Conservation (phyloP, 1,139 yeast genomes). For the Yamadazyma atlantica region DNA sequence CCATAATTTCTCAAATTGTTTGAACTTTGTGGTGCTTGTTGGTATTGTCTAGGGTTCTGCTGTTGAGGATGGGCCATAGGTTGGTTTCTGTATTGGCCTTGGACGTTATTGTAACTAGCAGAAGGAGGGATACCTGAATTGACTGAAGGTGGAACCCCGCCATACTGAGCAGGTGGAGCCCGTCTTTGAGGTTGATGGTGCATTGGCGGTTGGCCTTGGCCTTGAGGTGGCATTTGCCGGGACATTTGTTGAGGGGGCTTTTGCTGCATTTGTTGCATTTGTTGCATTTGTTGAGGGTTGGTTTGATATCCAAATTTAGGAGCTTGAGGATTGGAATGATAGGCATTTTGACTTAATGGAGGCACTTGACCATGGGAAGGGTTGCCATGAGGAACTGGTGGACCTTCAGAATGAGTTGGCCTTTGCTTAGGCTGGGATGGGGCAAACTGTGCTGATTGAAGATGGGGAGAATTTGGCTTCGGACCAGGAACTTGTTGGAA, state of each 20-base stretch:
- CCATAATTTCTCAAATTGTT: slow-evolving; percentile 14
- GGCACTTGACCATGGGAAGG: slow-evolving; percentile 7
- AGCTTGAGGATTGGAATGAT: slow-evolving; percentile 3
- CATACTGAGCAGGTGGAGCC: slow-evolving; percentile 6
- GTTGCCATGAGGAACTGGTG: not conserved
- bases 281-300: slow-evolving; percentile 7
- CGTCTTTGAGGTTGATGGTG: slow-evolving; percentile 8
- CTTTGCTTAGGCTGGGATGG: slow-evolving; percentile 5
- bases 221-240: slow-evolving; percentile 16
- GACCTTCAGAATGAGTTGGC: slow-evolving; percentile 2
- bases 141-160: slow-evolving; percentile 10
- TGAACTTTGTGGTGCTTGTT: slow-evolving; percentile 7
- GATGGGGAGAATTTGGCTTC: slow-evolving; percentile 3
- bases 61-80: slow-evolving; percentile 4
- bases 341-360: slow-evolving; percentile 5
- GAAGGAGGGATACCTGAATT: slow-evolving; percentile 10
- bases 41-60: slow-evolving; percentile 3
- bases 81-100: slow-evolving; percentile 2
- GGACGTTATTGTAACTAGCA: slow-evolving; percentile 4
- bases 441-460: slow-evolving; percentile 5
- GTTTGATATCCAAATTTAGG: slow-evolving; percentile 9
- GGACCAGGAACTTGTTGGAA: slow-evolving; percentile 10
- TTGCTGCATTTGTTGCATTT: no score
- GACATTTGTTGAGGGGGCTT: slow-evolving; percentile 6
- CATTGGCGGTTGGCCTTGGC: slow-evolving; percentile 15